Conservation (phyloP, 2,329 filamentous ascomycete species). For the Westerdykella aurantiaca region DNA sequence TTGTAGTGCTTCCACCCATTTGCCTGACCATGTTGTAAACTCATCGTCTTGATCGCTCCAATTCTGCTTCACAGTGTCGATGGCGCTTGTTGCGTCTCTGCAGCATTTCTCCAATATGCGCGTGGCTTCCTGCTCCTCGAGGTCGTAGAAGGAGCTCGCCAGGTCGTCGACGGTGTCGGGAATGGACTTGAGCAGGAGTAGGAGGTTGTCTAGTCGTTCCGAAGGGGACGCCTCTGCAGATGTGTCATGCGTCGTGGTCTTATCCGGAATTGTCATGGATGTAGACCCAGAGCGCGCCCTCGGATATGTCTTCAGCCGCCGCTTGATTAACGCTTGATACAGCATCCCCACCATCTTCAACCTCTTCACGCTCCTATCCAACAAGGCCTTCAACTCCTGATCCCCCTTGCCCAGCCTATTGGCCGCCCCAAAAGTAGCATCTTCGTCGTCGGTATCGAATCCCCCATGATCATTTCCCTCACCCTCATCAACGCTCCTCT, state of each 20-base stretch:
- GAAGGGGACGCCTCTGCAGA: conserved; percentile 9
- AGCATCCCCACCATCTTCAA: conserved; percentile 63
- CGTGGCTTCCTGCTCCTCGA: conserved; percentile 56
- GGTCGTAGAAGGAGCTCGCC: conserved; percentile 65
- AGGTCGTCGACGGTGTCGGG: conserved; percentile 66
- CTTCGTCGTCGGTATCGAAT: conserved; percentile 51
- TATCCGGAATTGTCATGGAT: conserved; percentile 5
- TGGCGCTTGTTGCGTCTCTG: conserved; percentile 52
- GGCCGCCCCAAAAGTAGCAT: conserved; percentile 61
- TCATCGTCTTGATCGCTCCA: conserved; percentile 67
- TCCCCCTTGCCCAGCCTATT: conserved; percentile 56
- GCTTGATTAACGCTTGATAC: conserved; percentile 64
- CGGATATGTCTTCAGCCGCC: conserved; percentile 57
- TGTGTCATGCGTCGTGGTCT: conserved; percentile 1
- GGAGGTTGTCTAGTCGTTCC: conserved; percentile 48
- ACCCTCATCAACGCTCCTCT: conserved; percentile 35
- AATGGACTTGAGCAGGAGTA: conserved; percentile 53
- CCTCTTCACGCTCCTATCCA: conserved; percentile 59
- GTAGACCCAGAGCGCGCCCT: conserved; percentile 5
- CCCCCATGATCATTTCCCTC: conserved; percentile 33
- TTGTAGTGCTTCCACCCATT: conserved; percentile 46
- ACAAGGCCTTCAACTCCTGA: conserved; percentile 58
- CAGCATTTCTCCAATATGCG: conserved; percentile 55
- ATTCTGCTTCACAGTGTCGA: conserved; percentile 51
- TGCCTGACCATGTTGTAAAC: conserved; percentile 70